Evolutionary conservation across 305 asterid genomes (phyloP), one percentile per base, ranked within the genome.

Genomic region (Fraxinus paxiana): DNA sequence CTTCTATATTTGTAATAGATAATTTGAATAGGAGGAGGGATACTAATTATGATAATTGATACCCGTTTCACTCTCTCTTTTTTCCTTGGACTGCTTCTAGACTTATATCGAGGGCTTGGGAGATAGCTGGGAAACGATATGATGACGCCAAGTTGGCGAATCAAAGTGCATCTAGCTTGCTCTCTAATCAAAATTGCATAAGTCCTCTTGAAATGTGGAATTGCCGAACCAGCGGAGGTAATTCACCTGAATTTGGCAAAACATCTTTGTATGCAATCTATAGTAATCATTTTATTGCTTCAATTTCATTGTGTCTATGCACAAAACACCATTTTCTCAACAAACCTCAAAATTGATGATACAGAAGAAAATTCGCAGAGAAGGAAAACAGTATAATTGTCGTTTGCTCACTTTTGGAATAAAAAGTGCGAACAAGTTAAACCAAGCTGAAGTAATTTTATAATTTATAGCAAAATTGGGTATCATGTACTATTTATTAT

Each of bases 21-120:
- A 56, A 54, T 54, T 54, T 17, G 26, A 18, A 61, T 61, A 13
- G 3, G 5, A 28, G 3, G 22, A 46, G 20, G 81, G 20, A 28
- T 61, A 22, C 26, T 8, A 24, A 54, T 72, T 75, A 34, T 54
- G 72, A 77, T 56, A 18, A 28, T 28, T 28, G 0, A 28, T 28
- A 28, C 17, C 69, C 12, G 4, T 67, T 4, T 75, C 35, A 63
- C 75, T 61, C 56, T 73, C 35, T 28, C 13, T 26, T 35, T 51
- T 75, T 67, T 76, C 33, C 38, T 46, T 79, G 79, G 69, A 83
- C 65, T 54, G 88, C 65, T 28, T 78, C 76, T 87, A 94, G 98
- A 87, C 94, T 92, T 79, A 83, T 89, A 84, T 87, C 94, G 38
- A 88, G 87, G 85, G 95, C 95, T 79, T 94, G 98, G 98, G 92